These are phyloP conservation scores for Calycina marina DNA, from an alignment of 2,329 filamentous ascomycete genomes.

Conservation along the genomic window DNA sequence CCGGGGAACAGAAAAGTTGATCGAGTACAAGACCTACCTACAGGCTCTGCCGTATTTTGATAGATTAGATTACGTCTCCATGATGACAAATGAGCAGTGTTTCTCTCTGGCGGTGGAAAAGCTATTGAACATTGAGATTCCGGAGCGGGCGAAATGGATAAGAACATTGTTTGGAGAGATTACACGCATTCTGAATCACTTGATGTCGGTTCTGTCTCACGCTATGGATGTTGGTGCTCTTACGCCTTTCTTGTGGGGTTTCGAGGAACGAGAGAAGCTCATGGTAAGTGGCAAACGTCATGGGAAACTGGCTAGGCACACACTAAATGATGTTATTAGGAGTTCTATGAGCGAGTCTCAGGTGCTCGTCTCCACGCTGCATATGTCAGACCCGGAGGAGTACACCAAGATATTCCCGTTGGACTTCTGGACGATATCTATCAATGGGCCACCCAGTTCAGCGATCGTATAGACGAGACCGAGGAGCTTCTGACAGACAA, in stretches of 20 bases:
- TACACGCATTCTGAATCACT: conserved; percentile 85
- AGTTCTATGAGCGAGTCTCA: conserved; percentile 99
- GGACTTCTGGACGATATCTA: conserved; percentile 97
- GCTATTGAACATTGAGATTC: conserved; percentile 91
- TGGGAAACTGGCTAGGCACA: conserved; percentile 9
- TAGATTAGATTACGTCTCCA: conserved; percentile 95
- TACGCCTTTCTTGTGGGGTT: conserved; percentile 98
- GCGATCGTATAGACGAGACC: conserved; percentile 95
- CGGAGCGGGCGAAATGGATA: conserved; percentile 92
- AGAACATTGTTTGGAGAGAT: conserved; percentile 91
- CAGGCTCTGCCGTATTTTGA: conserved; percentile 98
- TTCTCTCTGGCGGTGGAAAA: conserved; percentile 95
- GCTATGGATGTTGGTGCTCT: conserved; percentile 98
- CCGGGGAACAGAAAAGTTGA: conserved; percentile 96
- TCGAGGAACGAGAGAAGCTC: conserved; percentile 98
- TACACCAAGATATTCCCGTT: conserved; percentile 85
- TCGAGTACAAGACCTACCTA: conserved; percentile 99
- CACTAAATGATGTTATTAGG: conserved; percentile 36
- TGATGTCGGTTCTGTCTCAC: conserved; percentile 95
- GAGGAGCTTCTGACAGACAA: conserved; percentile 98
- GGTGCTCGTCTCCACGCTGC: conserved; percentile 94
- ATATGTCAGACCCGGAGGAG: conserved; percentile 91
- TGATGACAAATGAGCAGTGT: conserved; percentile 99
- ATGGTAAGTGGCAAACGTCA: conserved; percentile 52
- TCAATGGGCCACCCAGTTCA: conserved; percentile 98